Evolutionary conservation across 805 yeast species (phyloP).

Genomic region (Barnettozyma vustinii): DNA sequence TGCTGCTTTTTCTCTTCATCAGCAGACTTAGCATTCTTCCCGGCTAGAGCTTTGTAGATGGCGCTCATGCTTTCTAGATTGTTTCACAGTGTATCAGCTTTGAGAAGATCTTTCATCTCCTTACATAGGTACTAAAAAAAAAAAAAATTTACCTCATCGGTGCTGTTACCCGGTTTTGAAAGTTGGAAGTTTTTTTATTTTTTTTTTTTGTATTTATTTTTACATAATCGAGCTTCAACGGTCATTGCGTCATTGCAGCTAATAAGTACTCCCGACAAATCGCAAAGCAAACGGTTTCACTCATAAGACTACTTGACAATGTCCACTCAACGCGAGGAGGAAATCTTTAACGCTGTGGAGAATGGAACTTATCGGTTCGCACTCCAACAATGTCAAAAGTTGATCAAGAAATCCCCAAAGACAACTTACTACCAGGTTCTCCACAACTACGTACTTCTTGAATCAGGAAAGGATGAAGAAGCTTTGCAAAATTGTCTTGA

Average conservation of each 20-base stretch:
- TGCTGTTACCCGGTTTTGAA: constrained; percentile 4
- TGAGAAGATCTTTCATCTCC: neutral
- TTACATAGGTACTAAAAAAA: neutral
- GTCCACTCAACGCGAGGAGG: constrained; percentile 30
- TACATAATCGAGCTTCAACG: neutral
- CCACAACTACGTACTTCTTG: constrained; percentile 27
- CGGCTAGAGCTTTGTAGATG: constrained; percentile 61
- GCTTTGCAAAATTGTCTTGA: constrained; percentile 19
- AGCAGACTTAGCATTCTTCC: constrained; percentile 32
- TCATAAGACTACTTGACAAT: neutral
- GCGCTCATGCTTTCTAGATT: constrained; percentile 49
- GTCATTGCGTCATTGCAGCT: no score
- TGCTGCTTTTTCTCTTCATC: constrained; percentile 43
- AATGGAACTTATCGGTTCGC: constrained; percentile 53
- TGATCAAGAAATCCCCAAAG: constrained; percentile 51
- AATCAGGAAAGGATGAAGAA: constrained; percentile 29
- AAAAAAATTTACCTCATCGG: constrained; percentile 11
- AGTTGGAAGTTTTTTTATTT: neutral
- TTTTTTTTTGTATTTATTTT: no score
- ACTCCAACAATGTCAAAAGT: constrained; percentile 39
- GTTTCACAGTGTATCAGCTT: neutral
- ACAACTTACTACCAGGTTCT: constrained; percentile 42
- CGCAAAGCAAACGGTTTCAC: neutral
- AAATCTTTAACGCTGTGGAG: constrained; percentile 40
- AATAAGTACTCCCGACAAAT: no score